phyloP scores from a whole-genome alignment of 2,329 filamentous ascomycete species.

The Xylariaceae sp. region DNA sequence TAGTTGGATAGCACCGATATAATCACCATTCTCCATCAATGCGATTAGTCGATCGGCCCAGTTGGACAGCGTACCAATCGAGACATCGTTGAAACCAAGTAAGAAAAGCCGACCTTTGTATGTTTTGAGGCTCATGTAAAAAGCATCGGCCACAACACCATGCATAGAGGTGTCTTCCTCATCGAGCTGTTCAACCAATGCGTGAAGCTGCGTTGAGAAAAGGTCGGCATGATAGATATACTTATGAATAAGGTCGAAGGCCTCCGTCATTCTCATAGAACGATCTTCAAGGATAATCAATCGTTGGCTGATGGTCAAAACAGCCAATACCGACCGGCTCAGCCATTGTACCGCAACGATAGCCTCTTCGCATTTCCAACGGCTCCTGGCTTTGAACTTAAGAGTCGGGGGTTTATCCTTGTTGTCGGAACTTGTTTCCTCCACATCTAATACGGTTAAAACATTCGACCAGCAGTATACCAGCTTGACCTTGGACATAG shows the following conservation, averaged over 20 bases:
- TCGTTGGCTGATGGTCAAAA: conserved; percentile 90
- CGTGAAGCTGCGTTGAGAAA: conserved; percentile 81
- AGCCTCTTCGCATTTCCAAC: conserved; percentile 91
- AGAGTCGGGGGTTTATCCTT: conserved; percentile 74
- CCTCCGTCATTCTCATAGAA: conserved; percentile 85
- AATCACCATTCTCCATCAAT: conserved; percentile 95
- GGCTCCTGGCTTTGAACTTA: conserved; percentile 73
- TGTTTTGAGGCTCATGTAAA: conserved; percentile 93
- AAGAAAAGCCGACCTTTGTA: conserved; percentile 94
- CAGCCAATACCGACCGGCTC: conserved; percentile 82
- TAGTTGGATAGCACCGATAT: conserved; percentile 82
- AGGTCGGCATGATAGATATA: conserved; percentile 89
- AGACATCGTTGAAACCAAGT: conserved; percentile 87
- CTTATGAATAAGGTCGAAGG: conserved; percentile 85
- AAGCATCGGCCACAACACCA: conserved; percentile 92
- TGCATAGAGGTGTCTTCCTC: conserved; percentile 87
- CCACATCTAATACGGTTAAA: conserved; percentile 85
- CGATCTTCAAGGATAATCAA: conserved; percentile 88
- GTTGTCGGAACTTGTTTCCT: conserved; percentile 63
- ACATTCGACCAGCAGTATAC: conserved; percentile 99
- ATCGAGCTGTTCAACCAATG: conserved; percentile 79
- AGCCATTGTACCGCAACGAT: conserved; percentile 97
- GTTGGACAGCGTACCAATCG: conserved; percentile 87
- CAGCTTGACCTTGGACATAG: conserved; percentile 75
- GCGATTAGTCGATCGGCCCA: conserved; percentile 94